These are phyloP conservation scores for Phytophthora lateralis DNA, from an alignment of 352 stramenopile species.

Conservation along the genomic window DNA sequence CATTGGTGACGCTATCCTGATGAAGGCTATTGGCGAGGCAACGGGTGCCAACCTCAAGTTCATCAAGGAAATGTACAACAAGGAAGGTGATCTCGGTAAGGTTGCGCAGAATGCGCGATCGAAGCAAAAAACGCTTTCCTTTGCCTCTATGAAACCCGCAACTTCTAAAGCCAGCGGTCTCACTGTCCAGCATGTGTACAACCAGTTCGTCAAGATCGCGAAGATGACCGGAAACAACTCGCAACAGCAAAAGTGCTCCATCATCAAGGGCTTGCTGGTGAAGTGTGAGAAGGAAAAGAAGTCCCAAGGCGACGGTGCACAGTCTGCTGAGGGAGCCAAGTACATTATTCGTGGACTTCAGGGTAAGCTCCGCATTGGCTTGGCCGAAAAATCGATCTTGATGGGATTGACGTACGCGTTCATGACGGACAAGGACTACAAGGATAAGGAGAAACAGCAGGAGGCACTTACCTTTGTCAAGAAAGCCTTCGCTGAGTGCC, in stretches of 20 bases:
- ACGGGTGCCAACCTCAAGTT: slow-evolving; percentile 91
- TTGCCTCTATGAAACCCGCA: slow-evolving; percentile 68
- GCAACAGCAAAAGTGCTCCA: slow-evolving; percentile 96
- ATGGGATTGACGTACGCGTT: slow-evolving; percentile 97
- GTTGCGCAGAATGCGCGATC: slow-evolving; percentile 94
- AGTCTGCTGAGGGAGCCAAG: slow-evolving; percentile 91
- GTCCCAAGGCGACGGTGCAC: slow-evolving; percentile 47
- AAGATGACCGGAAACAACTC: slow-evolving; percentile 95
- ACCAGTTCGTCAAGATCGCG: slow-evolving; percentile 93
- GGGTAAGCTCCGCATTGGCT: slow-evolving; percentile 98
- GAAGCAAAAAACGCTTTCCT: slow-evolving; percentile 94
- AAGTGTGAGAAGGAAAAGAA: slow-evolving; percentile 89
- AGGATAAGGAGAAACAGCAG: slow-evolving; percentile 89
- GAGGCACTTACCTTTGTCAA: slow-evolving; percentile 94
- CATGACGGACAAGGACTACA: slow-evolving; percentile 83
- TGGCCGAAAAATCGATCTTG: slow-evolving; percentile 97
- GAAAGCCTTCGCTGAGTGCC: slow-evolving; percentile 97
- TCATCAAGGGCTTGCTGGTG: slow-evolving; percentile 97
- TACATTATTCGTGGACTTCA: slow-evolving; percentile 99
- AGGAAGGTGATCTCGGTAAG: slow-evolving; percentile 96
- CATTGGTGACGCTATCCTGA: slow-evolving; percentile 97
- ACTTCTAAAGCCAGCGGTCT: slow-evolving; percentile 74
- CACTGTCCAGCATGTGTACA: slow-evolving; percentile 87
- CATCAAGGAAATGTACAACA: slow-evolving; percentile 97
- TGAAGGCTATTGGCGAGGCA: slow-evolving; percentile 96